Percentiles rank a stretch among this genome's conserved stretches.
phyloP scores from a whole-genome alignment of 1,284 basidiomycete species.

The Tausonia pullulans region DNA sequence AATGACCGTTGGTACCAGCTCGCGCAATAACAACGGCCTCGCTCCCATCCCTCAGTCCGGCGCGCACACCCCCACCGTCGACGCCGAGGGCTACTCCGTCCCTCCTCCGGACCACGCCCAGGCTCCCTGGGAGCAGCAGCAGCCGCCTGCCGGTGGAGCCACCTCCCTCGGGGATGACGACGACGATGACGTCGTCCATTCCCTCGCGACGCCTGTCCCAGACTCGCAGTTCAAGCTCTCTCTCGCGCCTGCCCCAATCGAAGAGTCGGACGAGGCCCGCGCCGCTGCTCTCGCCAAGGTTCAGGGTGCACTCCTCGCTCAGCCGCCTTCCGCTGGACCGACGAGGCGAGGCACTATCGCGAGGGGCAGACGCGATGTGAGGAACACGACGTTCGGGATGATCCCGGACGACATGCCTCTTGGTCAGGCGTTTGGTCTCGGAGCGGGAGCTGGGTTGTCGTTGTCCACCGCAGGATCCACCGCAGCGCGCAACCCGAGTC shows the following conservation, averaged over 20 bases:
- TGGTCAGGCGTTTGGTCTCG: conserved; percentile 1
- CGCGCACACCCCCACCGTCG: conserved; percentile 29
- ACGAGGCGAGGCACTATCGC: conserved; percentile 33
- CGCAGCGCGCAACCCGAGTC: background rate
- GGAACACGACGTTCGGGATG: conserved; percentile 36
- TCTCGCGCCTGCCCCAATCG: conserved; percentile 35
- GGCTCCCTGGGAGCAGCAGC: conserved; percentile 35
- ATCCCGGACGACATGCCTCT: conserved; percentile 22
- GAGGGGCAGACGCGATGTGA: conserved; percentile 38
- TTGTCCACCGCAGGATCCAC: too few relatives aligned
- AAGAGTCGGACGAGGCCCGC: conserved; percentile 37
- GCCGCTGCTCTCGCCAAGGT: conserved; percentile 40
- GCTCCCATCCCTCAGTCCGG: background rate
- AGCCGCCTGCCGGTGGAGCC: background rate
- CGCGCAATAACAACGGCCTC: background rate
- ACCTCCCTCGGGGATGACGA: conserved; percentile 30
- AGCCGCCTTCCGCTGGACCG: conserved; percentile 19
- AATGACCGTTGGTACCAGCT: too few relatives aligned
- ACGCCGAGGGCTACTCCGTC: conserved; percentile 42
- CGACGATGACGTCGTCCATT: conserved; percentile 21
- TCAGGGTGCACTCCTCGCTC: conserved; percentile 36
- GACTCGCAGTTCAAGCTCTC: conserved; percentile 26
- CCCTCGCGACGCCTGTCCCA: conserved; percentile 14
- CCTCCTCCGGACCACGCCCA: conserved; percentile 40
- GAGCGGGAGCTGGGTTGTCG: too few relatives aligned